Base-by-base conservation (phyloP, 2,329 filamentous ascomycete genomes). In the Diplodia corticola region DNA sequence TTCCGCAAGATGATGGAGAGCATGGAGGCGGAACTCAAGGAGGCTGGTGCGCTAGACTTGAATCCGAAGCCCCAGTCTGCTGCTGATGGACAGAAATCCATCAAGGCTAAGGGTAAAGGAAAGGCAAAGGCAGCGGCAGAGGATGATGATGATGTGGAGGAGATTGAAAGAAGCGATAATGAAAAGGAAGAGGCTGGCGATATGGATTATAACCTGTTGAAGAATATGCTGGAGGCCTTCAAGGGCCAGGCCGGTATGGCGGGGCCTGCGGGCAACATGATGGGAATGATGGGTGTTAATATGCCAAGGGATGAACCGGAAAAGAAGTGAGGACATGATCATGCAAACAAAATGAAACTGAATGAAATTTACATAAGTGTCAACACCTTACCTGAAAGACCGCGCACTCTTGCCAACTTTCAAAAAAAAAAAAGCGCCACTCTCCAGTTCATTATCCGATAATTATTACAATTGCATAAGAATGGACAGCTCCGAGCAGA, bases 191-290 rank as follows among this genome's bases (percentile, higher is more conserved):
- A 77, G 2, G 76, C 77, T 28, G 88, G 90, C 63, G 85, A 95
- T 69, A 87, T 95, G 30, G 91, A 98, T 74, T 91, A 93, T 71
- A 94, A 95, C 68, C 82, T 99, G 26, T 93, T 91, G 20, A 92
- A 91, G 76, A 98, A 98, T 73, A 82, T 99, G 64, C 82, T 99
- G 1, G 92, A 97, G 76, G 94, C 92, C 72, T 93, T 99, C 79
- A 96, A 96, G 74, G 89, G 91, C 17, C 94, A 98, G 76, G 92
- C 84, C 20, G 95, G 95, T 13, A 86, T 90, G 82, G 84, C 92
- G 35, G 95, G 95, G 0, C 95, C 95, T 0, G 91, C 91, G 2
- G 89, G 93, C 0, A 98, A 97, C 75, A 81, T 99, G 68, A 84
- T 99, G 73, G 89, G 89, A 6, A 85, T 96, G 80, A 90, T 98